Conservation (phyloP, 2,329 filamentous ascomycete species). For the Diaporthe ampelina region DNA sequence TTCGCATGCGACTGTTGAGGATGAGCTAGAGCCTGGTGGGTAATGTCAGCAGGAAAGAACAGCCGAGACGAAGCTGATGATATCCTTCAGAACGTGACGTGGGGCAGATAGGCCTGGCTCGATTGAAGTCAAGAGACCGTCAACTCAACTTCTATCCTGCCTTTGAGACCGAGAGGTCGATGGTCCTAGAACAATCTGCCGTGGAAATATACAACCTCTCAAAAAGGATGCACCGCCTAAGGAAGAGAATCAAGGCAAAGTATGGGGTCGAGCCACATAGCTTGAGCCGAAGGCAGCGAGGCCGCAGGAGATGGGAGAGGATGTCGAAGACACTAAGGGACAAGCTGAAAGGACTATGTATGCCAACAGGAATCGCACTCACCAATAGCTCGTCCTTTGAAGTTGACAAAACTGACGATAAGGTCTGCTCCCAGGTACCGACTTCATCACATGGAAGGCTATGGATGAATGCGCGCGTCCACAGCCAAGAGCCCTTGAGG, state of each 20-base stretch:
- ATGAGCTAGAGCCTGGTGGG: background rate
- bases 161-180: background rate
- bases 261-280: background rate
- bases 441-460: background rate
- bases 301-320: background rate
- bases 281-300: background rate
- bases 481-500: background rate
- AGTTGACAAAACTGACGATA: background rate
- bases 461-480: background rate
- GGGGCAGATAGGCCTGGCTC: constrained; percentile 1
- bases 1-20: background rate
- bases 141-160: background rate
- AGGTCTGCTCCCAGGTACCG: background rate
- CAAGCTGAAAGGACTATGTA: background rate
- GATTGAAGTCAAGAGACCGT: background rate
- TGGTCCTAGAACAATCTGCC: background rate
- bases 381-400: background rate
- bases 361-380: background rate
- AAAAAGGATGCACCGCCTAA: background rate
- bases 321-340: background rate
- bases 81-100: background rate
- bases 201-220: background rate
- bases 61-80: background rate
- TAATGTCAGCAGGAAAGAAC: background rate
- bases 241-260: background rate